Base-by-base conservation (phyloP, 352 stramenopile species). In the Globisporangium carolinianum region DNA sequence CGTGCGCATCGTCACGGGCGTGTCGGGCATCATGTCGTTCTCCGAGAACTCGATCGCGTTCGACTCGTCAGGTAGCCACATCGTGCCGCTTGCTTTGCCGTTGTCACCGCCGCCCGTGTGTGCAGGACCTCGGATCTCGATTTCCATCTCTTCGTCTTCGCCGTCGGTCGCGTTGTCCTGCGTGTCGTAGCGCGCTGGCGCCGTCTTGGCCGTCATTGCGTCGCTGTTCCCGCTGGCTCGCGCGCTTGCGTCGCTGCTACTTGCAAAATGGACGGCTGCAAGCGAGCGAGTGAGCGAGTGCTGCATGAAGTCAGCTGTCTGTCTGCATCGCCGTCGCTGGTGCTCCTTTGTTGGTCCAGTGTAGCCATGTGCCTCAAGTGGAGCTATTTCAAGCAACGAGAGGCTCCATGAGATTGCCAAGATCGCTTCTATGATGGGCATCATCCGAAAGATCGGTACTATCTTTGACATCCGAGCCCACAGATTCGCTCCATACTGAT, bases 101-200 rank as follows among this genome's bases (percentile, higher is more conserved):
- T 52, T 8, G 8, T 46, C 8, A 39, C 43, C n/a, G 8, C 14
- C 11, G 18, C 45, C 15, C 17, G 53, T n/a, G 38, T 50, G 37
- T 1, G 45, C 54, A 4, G 60, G 5, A 3, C 55, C 45, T 6
- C 54, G 57, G 15, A 72, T 72, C 24, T 72, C 62, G 50, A 72
- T 72, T 41, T 72, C 65, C n/a, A 72, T 58, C 48, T 72, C 65
- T 6, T 72, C 65, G 7, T 68, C 65, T 12, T 72, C 61, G 9
- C 54, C 58, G 9, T 68, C 54, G 15, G 32, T 55, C 7, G 24
- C 32, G 5, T 50, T 6, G 10, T 55, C 14, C 5, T 57, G 53
- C 1, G 65, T 57, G 48, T 72, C 65, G 24, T 72, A 72, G 43
- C 51, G 58, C 37, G 38, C 46, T 41, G 38, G 58, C 9, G 47